Evolutionary conservation across 805 yeast genomes (phyloP), one percentile per base, ranked within the genome.

Genomic region (Metschnikowia matae): DNA sequence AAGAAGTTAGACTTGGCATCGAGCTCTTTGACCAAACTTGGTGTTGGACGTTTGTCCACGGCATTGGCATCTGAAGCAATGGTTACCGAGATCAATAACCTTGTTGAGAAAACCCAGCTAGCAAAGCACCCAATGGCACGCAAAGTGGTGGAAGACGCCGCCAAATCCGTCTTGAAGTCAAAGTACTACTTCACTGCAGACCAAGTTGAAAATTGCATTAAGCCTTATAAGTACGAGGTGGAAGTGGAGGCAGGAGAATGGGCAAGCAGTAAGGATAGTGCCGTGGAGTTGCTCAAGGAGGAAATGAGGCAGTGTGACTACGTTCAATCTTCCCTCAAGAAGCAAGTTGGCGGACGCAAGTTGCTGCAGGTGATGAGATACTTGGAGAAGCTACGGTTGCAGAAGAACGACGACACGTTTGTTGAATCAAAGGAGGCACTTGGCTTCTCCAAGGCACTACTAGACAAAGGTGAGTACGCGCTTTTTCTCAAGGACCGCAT

Each of bases 171-270:
- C 6, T 73, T 94, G 54, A 84, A 84, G 55, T 71, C 87, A 26
- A 82, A 92, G 56, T 94, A 80, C 64, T 88, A 84, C 56, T 85
- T 96, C 1, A 92, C 99, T 0, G 96, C 99, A 0, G 99, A 95
- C 66, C 99, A 94, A 66, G 98, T 94, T 6, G 99, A 94, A 62
- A 94, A 95, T 67, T 91, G 98, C 70, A 92, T 94, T 62, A 94
- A 94, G 66, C 99, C 99, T 2, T 94, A 86, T 73, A 94, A 94
- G 70, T 94, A 92, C 66, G 99, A 94, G 63, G 91, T 94, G 52
- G 99, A 94, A 62, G 81, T 94, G 44, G 98, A 94, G 63, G 96
- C 91, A 59, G 77, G 97, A 37, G 99, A 94, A 66, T 94, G 99
- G 99, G 70, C 73, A 31, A 63, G 78, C 6, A 84, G 96, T 36